Evolutionary conservation across 495 filamentous ascomycete species (phyloP).

Genomic region (Rhizodiscina lignyota): DNA sequence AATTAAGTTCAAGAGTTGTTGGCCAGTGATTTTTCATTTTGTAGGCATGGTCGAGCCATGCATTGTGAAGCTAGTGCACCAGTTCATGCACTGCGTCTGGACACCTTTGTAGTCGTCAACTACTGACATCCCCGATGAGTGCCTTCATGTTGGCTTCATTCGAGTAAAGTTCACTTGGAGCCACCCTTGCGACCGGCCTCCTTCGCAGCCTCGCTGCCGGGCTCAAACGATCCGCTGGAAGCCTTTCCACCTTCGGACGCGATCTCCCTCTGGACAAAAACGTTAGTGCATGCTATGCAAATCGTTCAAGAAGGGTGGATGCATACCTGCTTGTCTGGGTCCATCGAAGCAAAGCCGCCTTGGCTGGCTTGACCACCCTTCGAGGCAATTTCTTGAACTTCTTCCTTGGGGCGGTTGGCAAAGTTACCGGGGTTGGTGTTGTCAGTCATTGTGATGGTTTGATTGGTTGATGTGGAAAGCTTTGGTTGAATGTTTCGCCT

Average conservation of each 20-base stretch:
- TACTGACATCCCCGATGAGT: too few relatives aligned
- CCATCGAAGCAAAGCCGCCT: constrained; percentile 16
- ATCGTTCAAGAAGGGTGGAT: neutral
- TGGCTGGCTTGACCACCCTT: constrained; percentile 33
- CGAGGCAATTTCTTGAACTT: constrained; percentile 36
- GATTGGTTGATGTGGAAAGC: constrained; percentile 24
- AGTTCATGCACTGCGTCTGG: too few relatives aligned
- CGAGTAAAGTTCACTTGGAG: constrained; percentile 3
- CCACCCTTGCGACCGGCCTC: constrained; percentile 33
- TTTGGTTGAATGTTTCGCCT: neutral
- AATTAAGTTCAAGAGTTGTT: too few relatives aligned
- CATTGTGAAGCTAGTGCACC: too few relatives aligned
- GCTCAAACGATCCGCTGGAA: constrained; percentile 28
- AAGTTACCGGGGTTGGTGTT: constrained; percentile 47
- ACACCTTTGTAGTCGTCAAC: too few relatives aligned
- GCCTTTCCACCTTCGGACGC: constrained; percentile 15
- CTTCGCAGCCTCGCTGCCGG: constrained; percentile 25
- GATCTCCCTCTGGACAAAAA: constrained; percentile 8
- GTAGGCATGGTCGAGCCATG: too few relatives aligned
- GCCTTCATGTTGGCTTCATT: too few relatives aligned
- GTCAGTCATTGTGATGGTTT: constrained; percentile 20
- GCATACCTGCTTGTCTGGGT: constrained; percentile 16
- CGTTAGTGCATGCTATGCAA: neutral
- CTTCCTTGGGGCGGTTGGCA: constrained; percentile 41
- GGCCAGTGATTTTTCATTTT: too few relatives aligned